Evolutionary conservation across 305 asterid species (phyloP).

Genomic region (Striga hermonthica): DNA sequence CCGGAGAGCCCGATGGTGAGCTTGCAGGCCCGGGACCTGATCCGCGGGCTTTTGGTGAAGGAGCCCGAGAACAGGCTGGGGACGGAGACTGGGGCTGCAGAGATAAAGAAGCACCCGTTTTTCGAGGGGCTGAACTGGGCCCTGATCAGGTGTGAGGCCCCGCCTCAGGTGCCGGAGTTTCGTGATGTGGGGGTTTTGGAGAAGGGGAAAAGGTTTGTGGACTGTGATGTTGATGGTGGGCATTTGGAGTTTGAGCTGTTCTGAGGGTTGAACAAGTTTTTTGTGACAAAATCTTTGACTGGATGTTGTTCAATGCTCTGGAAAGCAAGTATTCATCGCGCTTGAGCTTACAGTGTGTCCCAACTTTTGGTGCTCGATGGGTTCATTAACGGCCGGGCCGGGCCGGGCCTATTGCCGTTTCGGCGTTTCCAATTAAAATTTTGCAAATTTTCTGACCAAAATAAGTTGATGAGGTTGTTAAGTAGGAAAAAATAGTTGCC

Average conservation of each 20-base stretch:
- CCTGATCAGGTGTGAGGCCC: conserved; percentile 69
- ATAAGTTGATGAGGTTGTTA: too few relatives aligned
- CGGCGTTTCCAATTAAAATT: too few relatives aligned
- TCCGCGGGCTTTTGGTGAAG: conserved; percentile 69
- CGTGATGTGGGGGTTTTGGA: conserved; percentile 45
- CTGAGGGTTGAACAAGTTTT: conserved; percentile 31
- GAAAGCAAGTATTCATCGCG: not conserved
- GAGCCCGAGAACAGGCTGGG: conserved; percentile 85
- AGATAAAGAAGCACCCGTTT: conserved; percentile 87
- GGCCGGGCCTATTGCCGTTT: too few relatives aligned
- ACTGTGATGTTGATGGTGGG: conserved; percentile 43
- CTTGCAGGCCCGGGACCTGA: conserved; percentile 75
- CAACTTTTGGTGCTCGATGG: not conserved
- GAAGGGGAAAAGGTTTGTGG: conserved; percentile 43
- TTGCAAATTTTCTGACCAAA: too few relatives aligned
- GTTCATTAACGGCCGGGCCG: too few relatives aligned
- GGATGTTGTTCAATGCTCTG: not conserved
- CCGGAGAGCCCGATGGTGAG: conserved; percentile 85
- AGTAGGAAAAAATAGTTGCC: too few relatives aligned
- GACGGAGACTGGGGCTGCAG: conserved; percentile 83
- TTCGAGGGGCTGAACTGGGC: conserved; percentile 95
- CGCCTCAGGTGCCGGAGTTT: conserved; percentile 73
- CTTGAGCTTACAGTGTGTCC: not conserved
- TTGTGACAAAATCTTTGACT: not conserved
- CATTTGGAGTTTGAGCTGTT: conserved; percentile 75